Base-by-base conservation (phyloP, 768 basidiomycete genomes). In the Strobilomyces dryophilus region DNA sequence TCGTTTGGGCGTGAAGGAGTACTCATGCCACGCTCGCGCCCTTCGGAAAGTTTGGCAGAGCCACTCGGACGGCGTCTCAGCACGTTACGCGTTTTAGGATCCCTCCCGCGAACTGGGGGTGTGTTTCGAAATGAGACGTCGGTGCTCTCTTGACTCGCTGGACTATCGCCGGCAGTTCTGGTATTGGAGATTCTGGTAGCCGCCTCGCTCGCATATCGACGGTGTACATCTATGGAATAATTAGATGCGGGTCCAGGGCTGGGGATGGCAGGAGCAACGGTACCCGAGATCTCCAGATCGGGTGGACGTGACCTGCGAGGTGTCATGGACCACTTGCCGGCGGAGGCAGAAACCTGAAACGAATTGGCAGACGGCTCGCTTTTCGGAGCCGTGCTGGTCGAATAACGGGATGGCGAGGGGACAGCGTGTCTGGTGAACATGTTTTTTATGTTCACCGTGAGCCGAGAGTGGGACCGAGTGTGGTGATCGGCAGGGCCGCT, bases 371-470 rank as follows among this genome's bases (percentile, higher is more conserved):
- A 52, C 4, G 31, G 5, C 21, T 63, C 58, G 14, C 36, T 50
- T 8, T 55, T 62, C 1, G 62, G 42, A 2, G 61, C 57, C 10
- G 44, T 47, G 0, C 31, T 35, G 8, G 51, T 5, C 2, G 67
- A 66, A 6, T 54, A 44, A 0, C 65, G 61, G 1, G 67, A 57
- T 20, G 63, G 56, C 0, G 65, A 67, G 0, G 58, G 55, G 1
- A 61, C 45, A 1, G 65, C 57, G 6, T 74, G 71, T 47, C 68
- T 74, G 1, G 66, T 62, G 11, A 76, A 61, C 1, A 76, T 62
- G 10, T 64, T 68, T 62, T 73, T 74, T 42, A 76, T 68, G 34
- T 56, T 62, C n/a, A 58, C 31, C 3, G 66, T 44, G 9, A 70
- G 31, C 10, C 63, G 56, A 10, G 66, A 64, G 15, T 55, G 50